Percentiles rank a stretch among this genome's conserved stretches.
Conservation (phyloP, 2,329 filamentous ascomycete species). For the Fusarium chlamydosporum region DNA sequence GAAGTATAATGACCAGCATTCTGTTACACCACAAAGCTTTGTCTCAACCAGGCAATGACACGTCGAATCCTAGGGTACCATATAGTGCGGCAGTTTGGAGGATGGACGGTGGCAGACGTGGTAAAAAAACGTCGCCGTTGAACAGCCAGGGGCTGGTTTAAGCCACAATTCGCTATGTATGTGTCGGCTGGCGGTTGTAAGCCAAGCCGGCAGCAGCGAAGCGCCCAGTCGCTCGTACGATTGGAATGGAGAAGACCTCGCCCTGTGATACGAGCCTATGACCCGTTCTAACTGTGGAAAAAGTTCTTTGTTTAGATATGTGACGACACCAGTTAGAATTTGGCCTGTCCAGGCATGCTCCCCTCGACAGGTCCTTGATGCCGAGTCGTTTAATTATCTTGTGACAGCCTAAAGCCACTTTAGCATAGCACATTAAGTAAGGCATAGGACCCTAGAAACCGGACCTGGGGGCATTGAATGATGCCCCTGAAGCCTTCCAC, state of each 20-base stretch:
- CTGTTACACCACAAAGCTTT: slow-evolving; percentile 48
- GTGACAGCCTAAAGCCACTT: slow-evolving; percentile 16
- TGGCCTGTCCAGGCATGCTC: slow-evolving; percentile 19
- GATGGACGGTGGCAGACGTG: slow-evolving; percentile 3
- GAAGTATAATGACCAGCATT: slow-evolving; percentile 24
- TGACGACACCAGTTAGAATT: slow-evolving; percentile 3
- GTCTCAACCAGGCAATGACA: slow-evolving; percentile 37
- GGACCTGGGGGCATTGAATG: slow-evolving; percentile 21
- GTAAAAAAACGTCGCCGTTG: slow-evolving; percentile 21
- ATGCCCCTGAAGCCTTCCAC: slow-evolving; percentile 21
- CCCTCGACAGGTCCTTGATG: slow-evolving; percentile 2
- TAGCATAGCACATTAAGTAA: slow-evolving; percentile 17
- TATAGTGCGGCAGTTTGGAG: slow-evolving; percentile 1
- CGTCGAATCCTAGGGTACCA: slow-evolving; percentile 1
- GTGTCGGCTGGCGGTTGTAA: slow-evolving; percentile 26
- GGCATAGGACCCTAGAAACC: slow-evolving; percentile 10
- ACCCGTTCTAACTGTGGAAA: slow-evolving; percentile 7
- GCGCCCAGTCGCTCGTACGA: slow-evolving; percentile 37
- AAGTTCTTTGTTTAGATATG: not conserved
- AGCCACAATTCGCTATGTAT: slow-evolving; percentile 33
- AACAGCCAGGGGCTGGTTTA: slow-evolving; percentile 28
- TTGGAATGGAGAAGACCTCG: slow-evolving; percentile 38
- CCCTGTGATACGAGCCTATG: slow-evolving; percentile 16
- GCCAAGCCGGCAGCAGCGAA: slow-evolving; percentile 48
- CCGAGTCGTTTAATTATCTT: slow-evolving; percentile 28